A percentile compares a stretch with the other conserved stretches of the same genome.
These are phyloP conservation scores for Hypoxylon sp. DNA, from an alignment of 2,329 filamentous ascomycete genomes.

Conservation along the genomic window DNA sequence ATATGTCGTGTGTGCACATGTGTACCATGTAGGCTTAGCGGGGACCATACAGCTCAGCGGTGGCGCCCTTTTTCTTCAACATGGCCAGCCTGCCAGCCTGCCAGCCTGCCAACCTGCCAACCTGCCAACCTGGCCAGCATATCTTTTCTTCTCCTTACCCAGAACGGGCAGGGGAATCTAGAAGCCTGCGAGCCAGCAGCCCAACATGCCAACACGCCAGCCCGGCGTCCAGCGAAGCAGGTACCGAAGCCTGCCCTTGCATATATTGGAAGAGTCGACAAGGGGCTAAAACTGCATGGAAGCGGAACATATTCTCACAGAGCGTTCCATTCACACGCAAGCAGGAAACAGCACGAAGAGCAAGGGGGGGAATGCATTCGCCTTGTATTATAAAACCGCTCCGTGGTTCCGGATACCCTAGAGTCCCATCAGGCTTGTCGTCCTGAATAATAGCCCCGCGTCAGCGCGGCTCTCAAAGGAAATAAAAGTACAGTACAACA, in stretches of 20 bases:
- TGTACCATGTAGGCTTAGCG: not conserved
- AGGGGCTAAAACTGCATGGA: not conserved
- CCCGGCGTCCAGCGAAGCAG: too few relatives aligned
- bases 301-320: not conserved
- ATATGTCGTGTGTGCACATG: too few relatives aligned
- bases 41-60: conserved; percentile 32
- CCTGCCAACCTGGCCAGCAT: not conserved
- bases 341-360: not conserved
- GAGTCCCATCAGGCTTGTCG: conserved; percentile 14
- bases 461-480: conserved; percentile 1
- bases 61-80: conserved; percentile 30
- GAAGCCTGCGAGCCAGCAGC: not conserved
- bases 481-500: not conserved
- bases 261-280: not conserved
- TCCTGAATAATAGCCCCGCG: conserved; percentile 20
- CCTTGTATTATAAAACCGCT: not conserved
- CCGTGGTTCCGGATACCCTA: not conserved
- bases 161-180: not conserved
- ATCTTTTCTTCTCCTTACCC: too few relatives aligned
- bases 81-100: not conserved
- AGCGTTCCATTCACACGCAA: not conserved
- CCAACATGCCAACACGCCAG: not conserved
- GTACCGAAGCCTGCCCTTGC: not conserved
- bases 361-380: not conserved
- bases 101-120: too few relatives aligned